phyloP scores from a whole-genome alignment of 495 filamentous ascomycete species.

The Aspergillus cavernicola region DNA sequence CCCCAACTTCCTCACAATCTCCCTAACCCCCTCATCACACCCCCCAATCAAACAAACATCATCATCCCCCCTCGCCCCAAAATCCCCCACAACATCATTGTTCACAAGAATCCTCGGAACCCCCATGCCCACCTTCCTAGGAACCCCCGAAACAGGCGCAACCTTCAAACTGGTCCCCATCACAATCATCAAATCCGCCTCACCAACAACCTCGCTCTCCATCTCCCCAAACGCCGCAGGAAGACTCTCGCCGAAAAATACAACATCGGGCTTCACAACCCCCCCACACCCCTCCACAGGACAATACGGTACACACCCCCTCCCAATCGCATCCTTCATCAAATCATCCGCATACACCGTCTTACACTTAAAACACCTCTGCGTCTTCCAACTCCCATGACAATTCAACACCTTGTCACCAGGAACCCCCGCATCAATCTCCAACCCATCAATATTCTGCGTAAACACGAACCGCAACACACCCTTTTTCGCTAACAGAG shows the following conservation, averaged over 20 bases:
- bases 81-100: constrained; percentile 64
- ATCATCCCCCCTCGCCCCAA: constrained; percentile 57
- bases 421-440: constrained; percentile 75
- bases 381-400: constrained; percentile 81
- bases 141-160: constrained; percentile 73
- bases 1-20: constrained; percentile 69
- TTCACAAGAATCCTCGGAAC: constrained; percentile 79
- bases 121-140: constrained; percentile 47
- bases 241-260: constrained; percentile 84
- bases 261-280: constrained; percentile 87
- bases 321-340: constrained; percentile 61
- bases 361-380: constrained; percentile 78
- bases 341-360: constrained; percentile 55
- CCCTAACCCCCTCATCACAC: constrained; percentile 74
- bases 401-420: constrained; percentile 70
- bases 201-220: constrained; percentile 28
- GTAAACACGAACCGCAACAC: constrained; percentile 78
- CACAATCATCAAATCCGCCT: constrained; percentile 75
- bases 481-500: constrained; percentile 62
- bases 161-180: constrained; percentile 85
- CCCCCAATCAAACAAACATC: constrained; percentile 65
- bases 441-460: constrained; percentile 89
- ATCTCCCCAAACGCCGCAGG: constrained; percentile 51
- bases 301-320: constrained; percentile 66
- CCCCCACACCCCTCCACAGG: constrained; percentile 55